Evolutionary conservation across 352 stramenopile genomes (phyloP).

Genomic region (Aphanomyces stellatus): DNA sequence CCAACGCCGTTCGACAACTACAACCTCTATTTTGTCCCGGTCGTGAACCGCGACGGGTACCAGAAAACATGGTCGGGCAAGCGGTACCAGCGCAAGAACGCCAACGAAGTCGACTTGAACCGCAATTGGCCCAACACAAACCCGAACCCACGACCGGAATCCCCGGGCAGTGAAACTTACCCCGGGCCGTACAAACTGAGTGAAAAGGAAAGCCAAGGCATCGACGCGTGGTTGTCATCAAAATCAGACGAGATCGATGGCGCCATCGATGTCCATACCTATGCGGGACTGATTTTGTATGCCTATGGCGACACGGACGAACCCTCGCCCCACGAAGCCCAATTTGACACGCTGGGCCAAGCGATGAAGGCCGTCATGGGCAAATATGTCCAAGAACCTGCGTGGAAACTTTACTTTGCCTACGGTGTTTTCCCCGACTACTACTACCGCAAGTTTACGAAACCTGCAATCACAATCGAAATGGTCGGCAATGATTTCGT

Average conservation of each 20-base stretch:
- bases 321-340: conserved; percentile 35
- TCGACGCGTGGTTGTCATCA: neutral
- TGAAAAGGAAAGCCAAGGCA: neutral
- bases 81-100: neutral
- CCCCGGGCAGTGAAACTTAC: neutral
- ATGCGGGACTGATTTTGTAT: neutral
- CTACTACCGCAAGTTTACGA: conserved; percentile 30
- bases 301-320: conserved; percentile 17
- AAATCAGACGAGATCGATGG: neutral
- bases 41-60: conserved; percentile 76
- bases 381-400: conserved; percentile 24
- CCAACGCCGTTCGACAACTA: conserved; percentile 21
- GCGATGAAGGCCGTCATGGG: conserved; percentile 23
- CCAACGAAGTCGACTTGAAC: conserved; percentile 8
- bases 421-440: conserved; percentile 30
- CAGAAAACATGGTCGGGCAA: conserved; percentile 38
- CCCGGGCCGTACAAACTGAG: neutral
- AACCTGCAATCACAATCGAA: conserved; percentile 29
- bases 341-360: conserved; percentile 31
- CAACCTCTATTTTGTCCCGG: conserved; percentile 71
- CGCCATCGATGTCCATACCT: neutral
- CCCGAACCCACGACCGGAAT: neutral
- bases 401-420: conserved; percentile 23
- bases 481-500: conserved; percentile 28
- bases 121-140: conserved; percentile 4